A percentile compares a stretch with the other conserved stretches of the same genome.
phyloP scores from a whole-genome alignment of 768 basidiomycete genomes.

The Agaricus subrufescens region DNA sequence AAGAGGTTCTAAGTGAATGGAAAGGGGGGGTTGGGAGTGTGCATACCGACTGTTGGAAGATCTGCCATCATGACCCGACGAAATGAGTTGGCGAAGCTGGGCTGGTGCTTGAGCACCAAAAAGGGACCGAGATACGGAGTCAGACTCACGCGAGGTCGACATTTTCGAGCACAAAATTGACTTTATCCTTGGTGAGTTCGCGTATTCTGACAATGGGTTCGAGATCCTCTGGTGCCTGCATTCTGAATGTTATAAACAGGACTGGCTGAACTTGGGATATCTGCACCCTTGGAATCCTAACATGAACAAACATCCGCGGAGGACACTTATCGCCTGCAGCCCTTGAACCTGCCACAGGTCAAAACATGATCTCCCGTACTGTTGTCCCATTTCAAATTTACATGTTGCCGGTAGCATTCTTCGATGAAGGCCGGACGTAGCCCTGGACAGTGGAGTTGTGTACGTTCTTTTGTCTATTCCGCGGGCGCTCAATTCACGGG shows the following conservation, averaged over 20 bases:
- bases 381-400: no score
- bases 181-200: constrained; percentile 77
- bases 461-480: no score
- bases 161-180: constrained; percentile 92
- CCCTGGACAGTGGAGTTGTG: no score
- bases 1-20: neutral
- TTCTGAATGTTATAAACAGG: constrained; percentile 12
- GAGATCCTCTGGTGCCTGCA: constrained; percentile 39
- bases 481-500: no score
- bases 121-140: constrained; percentile 7
- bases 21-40: neutral
- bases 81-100: constrained; percentile 89
- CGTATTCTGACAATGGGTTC: constrained; percentile 80
- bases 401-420: no score
- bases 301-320: neutral
- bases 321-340: neutral
- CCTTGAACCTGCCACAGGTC: neutral
- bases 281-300: neutral
- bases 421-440: no score
- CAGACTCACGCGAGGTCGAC: constrained; percentile 86
- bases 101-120: constrained; percentile 10
- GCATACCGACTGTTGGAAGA: constrained; percentile 90
- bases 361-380: neutral
- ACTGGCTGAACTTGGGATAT: neutral
- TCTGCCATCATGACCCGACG: constrained; percentile 95